Evolutionary conservation across 768 basidiomycete genomes (phyloP).

Genomic region (Lentinula raphanica): DNA sequence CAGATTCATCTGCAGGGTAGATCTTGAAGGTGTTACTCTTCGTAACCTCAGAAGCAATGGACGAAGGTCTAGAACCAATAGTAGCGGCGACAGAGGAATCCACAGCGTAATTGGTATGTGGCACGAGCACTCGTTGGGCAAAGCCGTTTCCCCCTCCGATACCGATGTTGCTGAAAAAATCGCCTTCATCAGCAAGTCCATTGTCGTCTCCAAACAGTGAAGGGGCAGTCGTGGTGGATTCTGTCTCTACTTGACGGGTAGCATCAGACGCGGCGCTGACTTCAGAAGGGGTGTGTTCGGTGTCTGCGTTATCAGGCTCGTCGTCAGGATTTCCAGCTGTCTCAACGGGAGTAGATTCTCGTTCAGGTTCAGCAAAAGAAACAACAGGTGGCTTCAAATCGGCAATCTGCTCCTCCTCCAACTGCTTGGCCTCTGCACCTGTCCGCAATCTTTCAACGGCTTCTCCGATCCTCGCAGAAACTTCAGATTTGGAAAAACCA

Average conservation of each 20-base stretch:
- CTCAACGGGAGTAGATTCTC: constrained; percentile 36
- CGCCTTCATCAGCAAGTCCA: constrained; percentile 61
- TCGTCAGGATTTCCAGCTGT: constrained; percentile 23
- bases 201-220: constrained; percentile 83
- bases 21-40: constrained; percentile 87
- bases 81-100: constrained; percentile 96
- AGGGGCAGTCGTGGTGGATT: constrained; percentile 80
- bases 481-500: constrained; percentile 88
- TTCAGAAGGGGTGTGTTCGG: constrained; percentile 72
- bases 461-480: constrained; percentile 72
- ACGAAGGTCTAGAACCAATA: constrained; percentile 85
- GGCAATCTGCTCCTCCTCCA: constrained; percentile 31
- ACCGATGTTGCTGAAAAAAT: constrained; percentile 78
- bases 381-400: constrained; percentile 62
- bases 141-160: constrained; percentile 33
- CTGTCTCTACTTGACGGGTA: constrained; percentile 53
- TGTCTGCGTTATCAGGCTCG: constrained; percentile 17
- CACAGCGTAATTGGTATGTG: constrained; percentile 71
- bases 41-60: constrained; percentile 64
- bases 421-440: constrained; percentile 25
- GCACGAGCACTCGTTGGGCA: constrained; percentile 49
- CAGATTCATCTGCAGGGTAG: constrained; percentile 81
- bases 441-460: constrained; percentile 73
- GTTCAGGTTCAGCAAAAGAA: constrained; percentile 78
- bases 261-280: constrained; percentile 63